Percentiles rank a stretch among this genome's conserved stretches.
phyloP scores from a whole-genome alignment of 371 early-diverging fungal species.

The Apophysomyces sp. region DNA sequence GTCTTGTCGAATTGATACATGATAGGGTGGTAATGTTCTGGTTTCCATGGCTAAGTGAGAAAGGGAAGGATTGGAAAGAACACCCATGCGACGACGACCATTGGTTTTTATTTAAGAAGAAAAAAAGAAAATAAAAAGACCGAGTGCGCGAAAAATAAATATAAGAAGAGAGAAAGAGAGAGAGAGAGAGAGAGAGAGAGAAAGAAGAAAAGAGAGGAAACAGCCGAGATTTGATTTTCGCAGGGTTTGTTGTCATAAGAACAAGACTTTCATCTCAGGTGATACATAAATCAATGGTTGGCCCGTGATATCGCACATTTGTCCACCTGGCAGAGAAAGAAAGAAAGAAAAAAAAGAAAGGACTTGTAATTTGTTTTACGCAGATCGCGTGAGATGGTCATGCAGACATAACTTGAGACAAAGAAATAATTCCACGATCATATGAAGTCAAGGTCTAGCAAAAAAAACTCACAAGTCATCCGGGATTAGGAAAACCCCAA shows the following conservation, averaged over 20 bases:
- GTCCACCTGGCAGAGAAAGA: neutral
- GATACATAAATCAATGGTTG: neutral
- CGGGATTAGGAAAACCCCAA: no score
- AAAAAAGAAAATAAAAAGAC: neutral
- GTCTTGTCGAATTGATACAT: neutral
- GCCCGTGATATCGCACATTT: neutral
- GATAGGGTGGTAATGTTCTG: neutral
- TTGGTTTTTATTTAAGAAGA: neutral
- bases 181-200: neutral
- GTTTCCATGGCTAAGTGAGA: neutral
- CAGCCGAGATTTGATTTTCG: neutral
- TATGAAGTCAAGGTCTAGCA: neutral
- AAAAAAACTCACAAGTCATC: neutral
- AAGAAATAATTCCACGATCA: neutral
- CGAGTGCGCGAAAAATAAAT: neutral
- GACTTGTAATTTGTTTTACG: neutral
- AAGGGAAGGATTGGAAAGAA: neutral
- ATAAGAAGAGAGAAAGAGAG: neutral
- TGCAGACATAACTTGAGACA: neutral
- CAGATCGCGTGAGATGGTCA: conserved; percentile 3
- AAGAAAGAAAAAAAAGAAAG: neutral
- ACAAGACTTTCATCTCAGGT: neutral
- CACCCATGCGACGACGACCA: no score
- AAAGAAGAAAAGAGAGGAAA: neutral
- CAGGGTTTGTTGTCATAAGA: conserved; percentile 1